Base-by-base conservation (phyloP, 371 early-diverging fungal genomes). In the Batrachochytrium dendrobatidis region DNA sequence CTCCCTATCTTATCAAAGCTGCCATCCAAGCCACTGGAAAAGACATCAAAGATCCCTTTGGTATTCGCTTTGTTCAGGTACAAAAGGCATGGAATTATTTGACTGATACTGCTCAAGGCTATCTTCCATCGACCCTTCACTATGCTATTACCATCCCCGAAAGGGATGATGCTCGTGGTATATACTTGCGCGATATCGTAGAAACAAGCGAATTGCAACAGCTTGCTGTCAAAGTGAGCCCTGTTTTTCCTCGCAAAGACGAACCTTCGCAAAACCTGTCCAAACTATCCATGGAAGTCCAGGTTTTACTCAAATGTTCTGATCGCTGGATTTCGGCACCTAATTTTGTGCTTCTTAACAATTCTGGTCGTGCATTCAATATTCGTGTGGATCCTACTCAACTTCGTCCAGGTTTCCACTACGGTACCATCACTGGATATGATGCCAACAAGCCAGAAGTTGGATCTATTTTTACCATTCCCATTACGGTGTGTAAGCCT, bases 401-500 rank as follows among this genome's bases (percentile, higher is more conserved):
- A 24, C 79, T 96, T 18, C 66, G 74, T 5, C 78, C 88, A 20
- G 91, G 92, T 0, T 76, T 91, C 53, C 91, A 96, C 67, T 80
- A 74, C 61, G 92, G 84, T 2, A 78, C 89, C 56, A 82, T 96
- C 29, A 69, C 77, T 29, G 95, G 84, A 4, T 91, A 81, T 68
- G 94, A 95, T 65, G 81, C 92, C 1, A 81, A 86, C 34, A 55
- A 60, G 31, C 30, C 22, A 1, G 84, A 80, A 20, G 84, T 84
- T 30, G 92, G 92, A 3, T 85, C 89, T 7, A 71, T 94, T 1
- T 89, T 93, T 75, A 75, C 74, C 51, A 71, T 96, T 32, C 95
- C 95, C n/a, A 82, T 96, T 29, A 89, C 91, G 3, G 89, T 96
- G 20, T 83, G 85, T 58, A 95, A 94, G 73, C 92, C 94, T 4